These are phyloP conservation scores for Wickerhamiella siamensis DNA, from an alignment of 805 yeast species.

Conservation along the genomic window DNA sequence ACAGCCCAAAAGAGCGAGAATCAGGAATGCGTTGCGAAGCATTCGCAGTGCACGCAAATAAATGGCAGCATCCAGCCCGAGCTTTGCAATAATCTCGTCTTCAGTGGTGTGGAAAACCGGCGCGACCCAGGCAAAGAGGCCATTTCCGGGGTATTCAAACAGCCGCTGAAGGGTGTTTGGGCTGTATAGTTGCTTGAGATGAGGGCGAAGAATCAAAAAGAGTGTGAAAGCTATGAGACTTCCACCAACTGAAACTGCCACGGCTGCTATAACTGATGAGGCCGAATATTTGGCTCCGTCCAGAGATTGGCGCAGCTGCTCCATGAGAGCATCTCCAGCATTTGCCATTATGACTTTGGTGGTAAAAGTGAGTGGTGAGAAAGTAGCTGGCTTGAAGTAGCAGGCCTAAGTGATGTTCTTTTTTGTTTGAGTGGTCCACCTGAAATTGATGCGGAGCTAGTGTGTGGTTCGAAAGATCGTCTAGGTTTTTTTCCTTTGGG, in stretches of 20 bases:
- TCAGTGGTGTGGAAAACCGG: constrained; percentile 15
- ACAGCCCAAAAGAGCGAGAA: constrained; percentile 23
- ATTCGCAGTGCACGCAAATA: constrained; percentile 22
- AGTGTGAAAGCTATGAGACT: constrained; percentile 16
- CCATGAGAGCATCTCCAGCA: constrained; percentile 11
- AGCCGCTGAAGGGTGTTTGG: constrained; percentile 16
- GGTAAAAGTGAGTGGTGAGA: too few species aligned
- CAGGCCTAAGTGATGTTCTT: too few species aligned
- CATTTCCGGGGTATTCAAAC: constrained; percentile 8
- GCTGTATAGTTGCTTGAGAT: constrained; percentile 23
- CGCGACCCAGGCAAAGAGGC: constrained; percentile 18
- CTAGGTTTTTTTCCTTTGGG: too few species aligned
- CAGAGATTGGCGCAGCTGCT: constrained; percentile 17
- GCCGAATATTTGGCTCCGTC: constrained; percentile 19
- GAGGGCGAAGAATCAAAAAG: constrained; percentile 23
- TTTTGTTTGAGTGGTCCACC: too few species aligned
- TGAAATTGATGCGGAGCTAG: too few species aligned
- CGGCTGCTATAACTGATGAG: constrained; percentile 25
- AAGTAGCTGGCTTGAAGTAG: too few species aligned
- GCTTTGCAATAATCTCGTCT: constrained; percentile 15
- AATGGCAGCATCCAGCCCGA: constrained; percentile 27
- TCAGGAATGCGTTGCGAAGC: constrained; percentile 22
- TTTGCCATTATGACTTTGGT: not conserved
- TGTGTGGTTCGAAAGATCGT: too few species aligned
- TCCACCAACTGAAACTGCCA: constrained; percentile 25